Conservation (phyloP, 1,284 basidiomycete species). For the Stereum hirsutum region DNA sequence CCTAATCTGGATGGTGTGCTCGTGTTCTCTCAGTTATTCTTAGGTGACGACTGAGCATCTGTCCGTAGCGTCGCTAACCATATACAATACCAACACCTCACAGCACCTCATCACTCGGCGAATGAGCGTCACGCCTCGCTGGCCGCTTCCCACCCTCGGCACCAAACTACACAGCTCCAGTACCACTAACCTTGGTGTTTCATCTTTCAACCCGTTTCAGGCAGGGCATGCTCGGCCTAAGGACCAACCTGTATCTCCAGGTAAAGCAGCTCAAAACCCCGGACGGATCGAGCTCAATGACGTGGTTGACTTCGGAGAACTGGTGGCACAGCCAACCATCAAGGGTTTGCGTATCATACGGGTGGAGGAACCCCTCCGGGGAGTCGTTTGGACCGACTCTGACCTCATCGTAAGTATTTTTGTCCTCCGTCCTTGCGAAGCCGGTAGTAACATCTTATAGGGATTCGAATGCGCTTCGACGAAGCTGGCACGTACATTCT, state of each 20-base stretch:
- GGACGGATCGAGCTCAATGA: constrained; percentile 12
- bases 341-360: constrained; percentile 24
- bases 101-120: constrained; percentile 11
- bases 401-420: constrained; percentile 31
- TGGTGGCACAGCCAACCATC: constrained; percentile 20
- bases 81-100: constrained; percentile 17
- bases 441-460: constrained; percentile 17
- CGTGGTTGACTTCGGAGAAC: constrained; percentile 16
- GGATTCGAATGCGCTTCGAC: constrained; percentile 27
- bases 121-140: constrained; percentile 1
- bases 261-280: constrained; percentile 8
- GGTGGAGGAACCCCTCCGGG: constrained; percentile 20
- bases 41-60: not conserved
- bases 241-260: constrained; percentile 17
- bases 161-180: not conserved
- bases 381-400: constrained; percentile 35
- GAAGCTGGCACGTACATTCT: constrained; percentile 22
- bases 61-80: constrained; percentile 13
- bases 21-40: not conserved
- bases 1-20: constrained; percentile 34
- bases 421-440: not conserved
- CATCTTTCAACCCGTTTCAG: constrained; percentile 39
- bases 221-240: constrained; percentile 32
- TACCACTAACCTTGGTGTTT: not conserved
- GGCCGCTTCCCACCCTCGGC: constrained; percentile 1